These are phyloP conservation scores for Vitis hybrid DNA, from an alignment of 177 flowering plant genomes.

Conservation along the genomic window DNA sequence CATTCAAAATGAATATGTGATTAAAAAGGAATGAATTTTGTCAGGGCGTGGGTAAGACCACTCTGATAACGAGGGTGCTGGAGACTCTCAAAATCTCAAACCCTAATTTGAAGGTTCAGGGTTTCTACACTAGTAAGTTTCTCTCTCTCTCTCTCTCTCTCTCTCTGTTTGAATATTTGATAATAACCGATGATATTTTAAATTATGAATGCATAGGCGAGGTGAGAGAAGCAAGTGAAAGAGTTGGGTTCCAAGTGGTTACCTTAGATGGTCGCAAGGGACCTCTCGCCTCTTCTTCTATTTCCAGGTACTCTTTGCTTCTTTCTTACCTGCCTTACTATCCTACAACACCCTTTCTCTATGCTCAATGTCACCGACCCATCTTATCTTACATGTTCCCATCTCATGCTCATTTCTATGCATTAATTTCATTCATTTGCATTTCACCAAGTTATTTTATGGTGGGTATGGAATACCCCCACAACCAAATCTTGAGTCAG, in stretches of 20 bases:
- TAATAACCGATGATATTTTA: background rate
- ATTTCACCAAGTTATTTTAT: no score
- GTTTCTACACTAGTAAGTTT: slow-evolving; percentile 73
- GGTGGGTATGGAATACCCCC: no score
- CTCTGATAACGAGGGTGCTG: slow-evolving; percentile 58
- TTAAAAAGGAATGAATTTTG: background rate
- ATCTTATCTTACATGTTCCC: no score
- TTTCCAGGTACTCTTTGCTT: slow-evolving; percentile 28
- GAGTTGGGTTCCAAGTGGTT: slow-evolving; percentile 89
- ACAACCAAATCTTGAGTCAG: no score
- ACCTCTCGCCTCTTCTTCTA: slow-evolving; percentile 57
- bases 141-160: slow-evolving; percentile 3
- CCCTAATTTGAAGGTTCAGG: slow-evolving; percentile 63
- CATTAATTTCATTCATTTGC: no score
- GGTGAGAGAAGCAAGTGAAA: slow-evolving; percentile 60
- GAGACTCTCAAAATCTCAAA: slow-evolving; percentile 51
- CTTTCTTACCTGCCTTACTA: no score
- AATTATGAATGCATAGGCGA: slow-evolving; percentile 43
- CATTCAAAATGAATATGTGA: no score
- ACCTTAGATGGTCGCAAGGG: slow-evolving; percentile 65
- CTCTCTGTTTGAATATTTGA: background rate
- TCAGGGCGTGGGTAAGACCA: slow-evolving; percentile 84
- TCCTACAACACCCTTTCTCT: no score
- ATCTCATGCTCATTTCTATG: no score
- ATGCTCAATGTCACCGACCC: no score